Percentiles rank a stretch among this genome's conserved stretches.
These are phyloP conservation scores for Globisporangium middletonii DNA, from an alignment of 352 stramenopile species.

Conservation along the genomic window DNA sequence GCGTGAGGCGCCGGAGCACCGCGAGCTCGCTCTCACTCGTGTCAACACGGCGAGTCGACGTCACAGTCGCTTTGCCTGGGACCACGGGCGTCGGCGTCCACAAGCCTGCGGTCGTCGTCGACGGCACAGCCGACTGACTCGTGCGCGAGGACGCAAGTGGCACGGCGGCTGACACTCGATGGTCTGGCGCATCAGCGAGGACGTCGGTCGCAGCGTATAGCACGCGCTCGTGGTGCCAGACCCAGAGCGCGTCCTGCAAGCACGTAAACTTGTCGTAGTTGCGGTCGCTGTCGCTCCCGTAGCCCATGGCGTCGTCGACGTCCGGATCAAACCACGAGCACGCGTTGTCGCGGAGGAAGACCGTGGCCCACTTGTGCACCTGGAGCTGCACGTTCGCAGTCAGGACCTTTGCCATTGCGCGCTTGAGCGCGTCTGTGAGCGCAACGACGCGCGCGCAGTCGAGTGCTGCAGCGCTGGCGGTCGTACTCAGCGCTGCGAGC, in stretches of 20 bases:
- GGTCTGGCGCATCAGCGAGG: not conserved
- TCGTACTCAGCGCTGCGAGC: conserved; percentile 16
- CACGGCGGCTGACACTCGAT: not conserved
- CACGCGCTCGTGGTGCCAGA: conserved; percentile 62
- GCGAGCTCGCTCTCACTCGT: conserved; percentile 19
- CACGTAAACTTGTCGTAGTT: conserved; percentile 84
- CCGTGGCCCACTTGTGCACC: conserved; percentile 67
- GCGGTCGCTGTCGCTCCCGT: conserved; percentile 28
- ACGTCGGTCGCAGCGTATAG: conserved; percentile 55
- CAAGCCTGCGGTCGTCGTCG: no score
- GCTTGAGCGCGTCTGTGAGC: conserved; percentile 61
- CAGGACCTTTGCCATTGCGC: conserved; percentile 32
- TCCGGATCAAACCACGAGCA: conserved; percentile 62
- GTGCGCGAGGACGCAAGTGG: not conserved
- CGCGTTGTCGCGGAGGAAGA: conserved; percentile 53
- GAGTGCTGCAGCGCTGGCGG: not conserved
- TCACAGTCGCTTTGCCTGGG: no score
- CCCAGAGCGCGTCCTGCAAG: conserved; percentile 63
- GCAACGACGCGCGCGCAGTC: conserved; percentile 18
- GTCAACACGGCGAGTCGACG: not conserved
- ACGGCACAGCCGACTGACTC: not conserved
- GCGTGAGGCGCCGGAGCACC: conserved; percentile 34
- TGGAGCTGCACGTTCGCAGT: conserved; percentile 61
- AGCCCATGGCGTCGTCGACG: conserved; percentile 34
- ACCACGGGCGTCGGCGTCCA: no score